These are phyloP conservation scores for Nissolia schottii DNA, from an alignment of 306 rosid genomes.

Conservation along the genomic window DNA sequence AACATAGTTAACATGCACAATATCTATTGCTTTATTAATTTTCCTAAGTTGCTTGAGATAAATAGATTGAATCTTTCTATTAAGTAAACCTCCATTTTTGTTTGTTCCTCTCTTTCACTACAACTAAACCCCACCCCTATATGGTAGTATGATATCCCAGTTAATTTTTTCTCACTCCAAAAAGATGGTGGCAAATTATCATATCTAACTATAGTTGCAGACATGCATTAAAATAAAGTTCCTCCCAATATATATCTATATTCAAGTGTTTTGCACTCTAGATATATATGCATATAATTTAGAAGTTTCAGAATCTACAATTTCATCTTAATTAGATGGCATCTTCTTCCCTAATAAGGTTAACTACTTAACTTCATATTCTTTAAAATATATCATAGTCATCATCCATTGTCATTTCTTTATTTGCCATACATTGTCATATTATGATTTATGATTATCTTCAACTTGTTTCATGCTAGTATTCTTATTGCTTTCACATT, in stretches of 20 bases:
- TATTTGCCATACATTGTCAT: not conserved
- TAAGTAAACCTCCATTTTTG: not conserved
- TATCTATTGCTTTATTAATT: not conserved
- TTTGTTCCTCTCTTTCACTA: not conserved
- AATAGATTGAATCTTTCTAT: not conserved
- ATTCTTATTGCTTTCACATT: too few relatives aligned
- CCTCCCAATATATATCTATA: not conserved
- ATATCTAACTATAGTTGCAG: not conserved
- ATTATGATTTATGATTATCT: not conserved
- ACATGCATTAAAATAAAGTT: not conserved
- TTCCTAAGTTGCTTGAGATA: not conserved
- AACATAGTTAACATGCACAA: constrained; percentile 1
- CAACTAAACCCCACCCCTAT: not conserved
- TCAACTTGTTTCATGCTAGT: not conserved
- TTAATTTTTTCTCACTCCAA: too few relatives aligned
- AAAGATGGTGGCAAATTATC: not conserved
- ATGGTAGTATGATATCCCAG: too few relatives aligned
- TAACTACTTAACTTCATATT: not conserved
- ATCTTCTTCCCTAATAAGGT: not conserved
- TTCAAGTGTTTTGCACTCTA: not conserved
- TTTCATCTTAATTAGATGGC: not conserved
- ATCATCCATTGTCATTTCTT: not conserved
- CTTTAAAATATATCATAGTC: not conserved
- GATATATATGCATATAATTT: not conserved
- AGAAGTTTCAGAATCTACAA: not conserved